Base-by-base conservation (phyloP, 73 alveolate genomes). In the Symbiodinium pilosum region DNA sequence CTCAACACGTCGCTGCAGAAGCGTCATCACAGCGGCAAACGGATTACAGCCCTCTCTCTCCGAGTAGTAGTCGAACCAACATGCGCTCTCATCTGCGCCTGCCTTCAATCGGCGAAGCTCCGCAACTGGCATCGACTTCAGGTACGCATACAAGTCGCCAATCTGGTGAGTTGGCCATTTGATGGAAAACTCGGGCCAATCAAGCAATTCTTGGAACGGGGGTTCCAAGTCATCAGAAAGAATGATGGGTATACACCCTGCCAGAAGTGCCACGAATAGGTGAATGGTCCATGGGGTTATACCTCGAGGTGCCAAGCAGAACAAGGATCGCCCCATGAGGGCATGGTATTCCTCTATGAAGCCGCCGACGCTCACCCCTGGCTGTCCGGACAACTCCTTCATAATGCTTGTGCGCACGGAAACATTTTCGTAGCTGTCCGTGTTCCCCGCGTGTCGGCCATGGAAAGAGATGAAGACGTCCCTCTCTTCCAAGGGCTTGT, bases 251-350 rank as follows among this genome's bases (percentile, higher is more conserved):
- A 81, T 73, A 14, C 91, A 93, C 24, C 98, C 98, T 1, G 93
- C 93, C 64, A 93, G 93, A 92, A 93, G 26, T 38, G 98, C 81
- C 47, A 93, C 98, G 39, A 36, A 93, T 24, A 93, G 44, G 40
- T 93, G 98, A 43, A 93, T 93, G 64, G 98, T 93, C 98, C 98
- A 93, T 51, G 98, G 98, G 11, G 98, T 93, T 38, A 93, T 93
- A 38, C 98, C 98, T 24, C 98, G 92, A 2, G 98, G 98, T 4
- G 98, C 98, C 83, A 93, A 52, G 44, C 98, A 93, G 30, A 93
- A 93, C 47, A 84, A 68, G 44, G 98, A 93, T 16, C 93, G 93
- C 47, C 98, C 98, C 98, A 93, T 43, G 43, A 93, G 68, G 34
- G 30, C 51, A 89, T 93, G 98, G 68, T 93, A 93, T 3, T 36